These are phyloP conservation scores for Fusarium sp. DNA, from an alignment of 2,329 filamentous ascomycete genomes.

Conservation along the genomic window DNA sequence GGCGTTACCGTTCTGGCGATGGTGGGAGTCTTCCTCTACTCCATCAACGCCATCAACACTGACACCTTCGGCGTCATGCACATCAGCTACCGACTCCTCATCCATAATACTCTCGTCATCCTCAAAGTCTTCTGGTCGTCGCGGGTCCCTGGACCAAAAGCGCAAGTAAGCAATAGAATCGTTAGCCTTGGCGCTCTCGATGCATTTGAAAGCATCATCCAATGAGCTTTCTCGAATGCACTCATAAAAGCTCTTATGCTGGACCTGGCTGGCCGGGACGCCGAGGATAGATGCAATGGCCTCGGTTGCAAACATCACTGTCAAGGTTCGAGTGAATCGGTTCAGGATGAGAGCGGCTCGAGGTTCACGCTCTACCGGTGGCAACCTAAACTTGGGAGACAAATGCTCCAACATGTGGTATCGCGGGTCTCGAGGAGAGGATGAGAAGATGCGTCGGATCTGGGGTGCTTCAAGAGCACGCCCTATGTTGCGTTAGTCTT, in stretches of 20 bases:
- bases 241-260: conserved; percentile 87
- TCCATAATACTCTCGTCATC: conserved; percentile 59
- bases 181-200: conserved; percentile 90
- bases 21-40: conserved; percentile 16
- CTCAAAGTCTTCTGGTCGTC: conserved; percentile 68
- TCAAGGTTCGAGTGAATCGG: conserved; percentile 85
- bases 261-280: conserved; percentile 76
- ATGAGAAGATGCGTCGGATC: conserved; percentile 84
- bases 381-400: conserved; percentile 82
- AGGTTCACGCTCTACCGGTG: conserved; percentile 79
- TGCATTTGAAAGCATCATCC: conserved; percentile 80
- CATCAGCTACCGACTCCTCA: conserved; percentile 12
- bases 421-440: conserved; percentile 84
- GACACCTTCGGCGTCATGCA: background rate
- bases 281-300: conserved; percentile 83
- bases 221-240: conserved; percentile 86
- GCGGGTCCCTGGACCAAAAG: conserved; percentile 86
- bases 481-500: conserved; percentile 63
- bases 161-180: conserved; percentile 92
- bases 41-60: background rate
- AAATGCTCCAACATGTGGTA: conserved; percentile 92
- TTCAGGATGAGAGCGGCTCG: conserved; percentile 89
- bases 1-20: conserved; percentile 1
- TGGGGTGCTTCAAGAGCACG: conserved; percentile 83
- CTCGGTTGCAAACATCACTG: conserved; percentile 89